These are phyloP conservation scores for Cladophialophora yegresii DNA, from an alignment of 2,329 filamentous ascomycete species.

Conservation along the genomic window DNA sequence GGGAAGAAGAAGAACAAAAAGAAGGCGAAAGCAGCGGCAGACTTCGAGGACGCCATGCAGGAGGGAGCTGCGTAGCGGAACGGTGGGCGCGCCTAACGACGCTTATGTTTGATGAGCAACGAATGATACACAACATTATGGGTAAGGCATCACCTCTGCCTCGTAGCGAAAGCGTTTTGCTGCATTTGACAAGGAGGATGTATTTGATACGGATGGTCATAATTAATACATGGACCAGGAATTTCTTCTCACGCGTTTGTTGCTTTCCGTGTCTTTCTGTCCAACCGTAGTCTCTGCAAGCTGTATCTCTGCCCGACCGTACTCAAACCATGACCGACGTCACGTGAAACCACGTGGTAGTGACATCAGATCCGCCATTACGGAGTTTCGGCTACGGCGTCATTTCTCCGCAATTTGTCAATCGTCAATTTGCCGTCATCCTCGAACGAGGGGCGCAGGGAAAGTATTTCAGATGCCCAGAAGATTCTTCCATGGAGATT, in stretches of 20 bases:
- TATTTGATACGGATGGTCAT: neutral
- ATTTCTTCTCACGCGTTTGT: neutral
- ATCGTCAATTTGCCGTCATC: slow-evolving; percentile 3
- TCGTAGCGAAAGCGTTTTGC: neutral
- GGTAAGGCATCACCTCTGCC: neutral
- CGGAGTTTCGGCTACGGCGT: neutral
- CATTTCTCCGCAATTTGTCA: slow-evolving; percentile 1
- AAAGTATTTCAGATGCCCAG: slow-evolving; percentile 1
- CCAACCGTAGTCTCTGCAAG: neutral
- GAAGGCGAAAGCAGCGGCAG: slow-evolving; percentile 9
- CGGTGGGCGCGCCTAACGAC: neutral
- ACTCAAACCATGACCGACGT: neutral
- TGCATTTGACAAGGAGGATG: neutral
- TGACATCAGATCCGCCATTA: neutral
- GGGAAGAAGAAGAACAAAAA: slow-evolving; percentile 11
- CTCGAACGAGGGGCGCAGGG: neutral
- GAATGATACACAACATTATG: neutral
- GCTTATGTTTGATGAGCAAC: neutral
- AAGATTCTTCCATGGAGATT: neutral
- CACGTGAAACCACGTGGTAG: neutral
- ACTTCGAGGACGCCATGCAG: neutral
- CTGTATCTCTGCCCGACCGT: neutral
- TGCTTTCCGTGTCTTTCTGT: neutral
- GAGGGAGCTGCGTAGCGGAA: neutral
- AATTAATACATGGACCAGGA: neutral